These are phyloP conservation scores for Saccharomyces uvarum DNA, from an alignment of 1,139 yeast species.

Conservation along the genomic window DNA sequence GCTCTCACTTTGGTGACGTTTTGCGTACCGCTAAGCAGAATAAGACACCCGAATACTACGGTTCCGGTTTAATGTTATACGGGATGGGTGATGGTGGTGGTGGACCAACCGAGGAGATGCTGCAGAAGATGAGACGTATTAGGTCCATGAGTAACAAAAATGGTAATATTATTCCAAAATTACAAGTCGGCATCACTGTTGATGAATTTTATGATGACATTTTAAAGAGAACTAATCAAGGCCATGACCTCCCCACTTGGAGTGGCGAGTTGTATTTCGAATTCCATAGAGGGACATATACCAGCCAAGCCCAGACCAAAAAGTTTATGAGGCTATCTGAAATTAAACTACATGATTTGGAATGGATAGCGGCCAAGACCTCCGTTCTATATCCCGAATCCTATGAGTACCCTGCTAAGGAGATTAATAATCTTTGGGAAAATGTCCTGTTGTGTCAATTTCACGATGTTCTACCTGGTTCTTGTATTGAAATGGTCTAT, in stretches of 20 bases:
- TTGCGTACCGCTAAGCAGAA: constrained; percentile 71
- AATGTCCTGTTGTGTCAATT: constrained; percentile 84
- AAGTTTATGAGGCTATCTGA: constrained; percentile 75
- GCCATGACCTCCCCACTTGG: constrained; percentile 73
- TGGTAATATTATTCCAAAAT: constrained; percentile 71
- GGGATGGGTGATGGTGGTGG: constrained; percentile 99
- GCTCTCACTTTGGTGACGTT: constrained; percentile 88
- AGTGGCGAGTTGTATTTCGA: constrained; percentile 89
- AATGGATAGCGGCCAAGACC: constrained; percentile 69
- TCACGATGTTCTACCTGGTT: constrained; percentile 95
- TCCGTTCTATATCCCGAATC: constrained; percentile 42
- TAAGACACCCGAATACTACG: constrained; percentile 73
- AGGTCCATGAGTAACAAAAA: constrained; percentile 78
- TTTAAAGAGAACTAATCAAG: constrained; percentile 54
- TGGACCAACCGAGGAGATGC: constrained; percentile 90
- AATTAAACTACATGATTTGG: constrained; percentile 73
- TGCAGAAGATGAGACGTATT: constrained; percentile 84
- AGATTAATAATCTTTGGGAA: constrained; percentile 74
- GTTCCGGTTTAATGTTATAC: constrained; percentile 69
- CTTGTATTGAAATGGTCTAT: constrained; percentile 91
- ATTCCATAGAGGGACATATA: constrained; percentile 94
- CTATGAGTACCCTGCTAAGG: constrained; percentile 63
- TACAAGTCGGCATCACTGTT: constrained; percentile 61
- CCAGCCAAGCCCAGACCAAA: constrained; percentile 84
- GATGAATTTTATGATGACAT: constrained; percentile 71